phyloP scores from a whole-genome alignment of 371 early-diverging fungal species.

The Mortierella sp. region DNA sequence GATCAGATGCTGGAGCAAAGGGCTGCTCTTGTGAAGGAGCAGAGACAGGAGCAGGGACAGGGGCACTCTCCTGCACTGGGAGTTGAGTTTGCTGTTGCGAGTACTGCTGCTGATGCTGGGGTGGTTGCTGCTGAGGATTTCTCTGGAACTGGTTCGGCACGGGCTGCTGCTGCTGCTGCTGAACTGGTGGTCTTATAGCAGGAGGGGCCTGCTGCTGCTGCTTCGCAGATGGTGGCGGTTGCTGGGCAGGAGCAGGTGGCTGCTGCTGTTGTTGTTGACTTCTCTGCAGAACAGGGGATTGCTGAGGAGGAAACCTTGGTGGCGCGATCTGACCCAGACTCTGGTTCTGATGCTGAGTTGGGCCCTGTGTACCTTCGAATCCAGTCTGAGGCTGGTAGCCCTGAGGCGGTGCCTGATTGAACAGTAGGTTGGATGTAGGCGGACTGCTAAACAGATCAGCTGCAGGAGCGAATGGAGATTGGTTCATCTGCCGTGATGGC shows the following conservation, averaged over 20 bases:
- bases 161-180: constrained; percentile 17
- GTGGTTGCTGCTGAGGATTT: constrained; percentile 34
- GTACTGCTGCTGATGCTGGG: constrained; percentile 34
- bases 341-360: constrained; percentile 14
- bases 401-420: constrained; percentile 35
- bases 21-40: constrained; percentile 25
- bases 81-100: constrained; percentile 24
- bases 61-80: constrained; percentile 33
- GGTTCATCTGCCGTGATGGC: constrained; percentile 41
- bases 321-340: constrained; percentile 16
- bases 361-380: constrained; percentile 12
- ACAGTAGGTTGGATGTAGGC: constrained; percentile 11
- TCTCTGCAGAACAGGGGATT: constrained; percentile 20
- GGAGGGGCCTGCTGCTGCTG: constrained; percentile 11
- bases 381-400: constrained; percentile 36
- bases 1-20: constrained; percentile 39
- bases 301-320: constrained; percentile 19
- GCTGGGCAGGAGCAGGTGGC: constrained; percentile 1
- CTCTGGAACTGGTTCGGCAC: constrained; percentile 9
- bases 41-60: constrained; percentile 10
- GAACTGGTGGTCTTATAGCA: constrained; percentile 1
- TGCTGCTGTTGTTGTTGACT: constrained; percentile 19
- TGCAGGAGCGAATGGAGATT: constrained; percentile 45
- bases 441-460: constrained; percentile 50
- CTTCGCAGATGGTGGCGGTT: constrained; percentile 14